These are phyloP conservation scores for Venturiaceae sp. DNA, from an alignment of 2,329 filamentous ascomycete species.

Conservation along the genomic window DNA sequence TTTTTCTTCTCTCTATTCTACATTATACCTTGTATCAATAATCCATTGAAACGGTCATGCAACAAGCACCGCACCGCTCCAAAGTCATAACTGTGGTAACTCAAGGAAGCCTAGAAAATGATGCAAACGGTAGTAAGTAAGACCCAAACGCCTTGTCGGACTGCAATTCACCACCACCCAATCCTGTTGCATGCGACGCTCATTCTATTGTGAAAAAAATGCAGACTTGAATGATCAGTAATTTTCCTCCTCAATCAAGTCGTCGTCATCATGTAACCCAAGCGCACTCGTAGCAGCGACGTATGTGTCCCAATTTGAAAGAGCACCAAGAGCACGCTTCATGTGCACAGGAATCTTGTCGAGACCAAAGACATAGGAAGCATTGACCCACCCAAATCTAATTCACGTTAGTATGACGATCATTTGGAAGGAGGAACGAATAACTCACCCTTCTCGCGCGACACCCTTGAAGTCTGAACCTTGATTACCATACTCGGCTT, in stretches of 20 bases:
- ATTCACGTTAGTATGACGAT: constrained; percentile 16
- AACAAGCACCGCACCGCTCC: no score
- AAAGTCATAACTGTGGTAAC: no score
- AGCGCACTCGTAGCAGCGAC: constrained; percentile 45
- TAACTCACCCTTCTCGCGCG: constrained; percentile 79
- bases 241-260: not conserved
- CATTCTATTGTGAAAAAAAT: no score
- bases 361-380: constrained; percentile 90
- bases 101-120: no score
- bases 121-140: no score
- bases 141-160: no score
- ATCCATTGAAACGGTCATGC: no score
- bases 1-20: no score
- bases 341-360: constrained; percentile 83
- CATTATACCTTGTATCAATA: no score
- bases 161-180: no score
- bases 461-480: constrained; percentile 92
- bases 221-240: no score
- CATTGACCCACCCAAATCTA: constrained; percentile 98
- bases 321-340: constrained; percentile 75
- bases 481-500: constrained; percentile 97
- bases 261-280: not conserved
- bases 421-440: not conserved
- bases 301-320: constrained; percentile 81
- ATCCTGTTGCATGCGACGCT: no score